Percentiles rank a stretch among this genome's conserved stretches.
Evolutionary conservation across 164 flowering plant genomes (phyloP).

Genomic region (Dillenia turbinata): DNA sequence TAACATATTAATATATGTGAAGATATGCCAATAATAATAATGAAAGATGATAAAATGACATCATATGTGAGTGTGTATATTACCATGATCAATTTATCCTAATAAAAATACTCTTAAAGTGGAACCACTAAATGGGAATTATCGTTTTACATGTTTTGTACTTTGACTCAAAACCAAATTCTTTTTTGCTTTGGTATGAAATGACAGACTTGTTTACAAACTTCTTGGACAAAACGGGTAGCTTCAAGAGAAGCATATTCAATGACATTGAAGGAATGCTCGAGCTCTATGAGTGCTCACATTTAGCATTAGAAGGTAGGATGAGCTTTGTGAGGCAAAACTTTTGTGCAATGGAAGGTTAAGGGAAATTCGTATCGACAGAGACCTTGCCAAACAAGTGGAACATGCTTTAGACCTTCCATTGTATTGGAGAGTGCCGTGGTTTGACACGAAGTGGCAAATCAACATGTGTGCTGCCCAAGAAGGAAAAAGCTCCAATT

Average conservation of each 20-base stretch:
- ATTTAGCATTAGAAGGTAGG: slow-evolving; percentile 14
- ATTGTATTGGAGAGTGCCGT: slow-evolving; percentile 12
- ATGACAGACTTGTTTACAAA: slow-evolving; percentile 2
- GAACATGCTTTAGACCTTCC: slow-evolving; percentile 12
- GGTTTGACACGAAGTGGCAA: slow-evolving; percentile 17
- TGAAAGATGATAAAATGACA: too few species aligned
- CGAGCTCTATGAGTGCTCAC: slow-evolving; percentile 20
- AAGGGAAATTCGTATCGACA: background rate
- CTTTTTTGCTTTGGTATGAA: slow-evolving; percentile 4
- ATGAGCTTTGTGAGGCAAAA: slow-evolving; percentile 11
- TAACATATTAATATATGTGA: too few species aligned
- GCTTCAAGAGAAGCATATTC: background rate
- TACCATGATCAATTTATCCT: too few species aligned
- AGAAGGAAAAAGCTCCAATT: background rate
- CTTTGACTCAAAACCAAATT: background rate
- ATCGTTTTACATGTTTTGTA: too few species aligned
- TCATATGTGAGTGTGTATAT: too few species aligned
- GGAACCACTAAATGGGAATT: too few species aligned
- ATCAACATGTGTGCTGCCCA: background rate
- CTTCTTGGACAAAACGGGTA: background rate
- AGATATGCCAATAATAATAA: too few species aligned
- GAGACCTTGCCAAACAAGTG: background rate
- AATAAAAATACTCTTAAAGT: too few species aligned
- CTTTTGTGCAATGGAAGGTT: slow-evolving; percentile 3
- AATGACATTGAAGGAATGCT: slow-evolving; percentile 9